Base-by-base conservation (phyloP, 2,329 filamentous ascomycete genomes). In the Pseudopithomyces maydicus region DNA sequence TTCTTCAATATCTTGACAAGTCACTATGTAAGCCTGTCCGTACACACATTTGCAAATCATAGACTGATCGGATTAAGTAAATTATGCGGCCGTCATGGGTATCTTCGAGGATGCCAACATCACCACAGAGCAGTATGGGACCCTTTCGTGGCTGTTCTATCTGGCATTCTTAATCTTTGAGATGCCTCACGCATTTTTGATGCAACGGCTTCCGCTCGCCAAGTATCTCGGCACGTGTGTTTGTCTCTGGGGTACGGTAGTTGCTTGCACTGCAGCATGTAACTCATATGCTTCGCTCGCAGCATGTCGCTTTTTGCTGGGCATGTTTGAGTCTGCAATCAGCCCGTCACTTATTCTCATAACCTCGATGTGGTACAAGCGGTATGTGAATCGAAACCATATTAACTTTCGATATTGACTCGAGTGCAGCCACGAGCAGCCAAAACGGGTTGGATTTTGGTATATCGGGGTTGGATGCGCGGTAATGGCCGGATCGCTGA, bases 11-110 rank as follows among this genome's bases (percentile, higher is more conserved):
- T 52, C 54, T 67, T 5, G 64, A 67, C 44, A 67, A 67, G 44
- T 59, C 58, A 35, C 49, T 67, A 15, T 43, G 64, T 65, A 57
- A 44, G 59, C 49, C 15, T 3, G 35, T 10, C 5, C 5, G 5
- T 22, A 43, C 2, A 14, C 35, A 2, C 4, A 15, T 11, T 15
- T 3, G 15, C 5, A 29, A 19, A 43, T 41, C 1, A 10, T n/a
- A 20, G 43, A 36, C 41, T 12, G 6, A 42, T 4, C 6, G 15
- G 7, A n/a, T n/a, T n/a, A 10, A 58, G 61, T 62, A 4, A 64
- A 64, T 42, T 64, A 64, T 29, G 86, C 87, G 0, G 86, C 87
- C 19, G 85, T 89, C 48, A 88, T 89, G 56, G 85, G 85, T 1
- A 84, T 90, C 57, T 78, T 80, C 20, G 80, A 86, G 2, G 85